These are phyloP conservation scores for Ilyonectria robusta DNA, from an alignment of 2,329 filamentous ascomycete genomes.

Conservation along the genomic window DNA sequence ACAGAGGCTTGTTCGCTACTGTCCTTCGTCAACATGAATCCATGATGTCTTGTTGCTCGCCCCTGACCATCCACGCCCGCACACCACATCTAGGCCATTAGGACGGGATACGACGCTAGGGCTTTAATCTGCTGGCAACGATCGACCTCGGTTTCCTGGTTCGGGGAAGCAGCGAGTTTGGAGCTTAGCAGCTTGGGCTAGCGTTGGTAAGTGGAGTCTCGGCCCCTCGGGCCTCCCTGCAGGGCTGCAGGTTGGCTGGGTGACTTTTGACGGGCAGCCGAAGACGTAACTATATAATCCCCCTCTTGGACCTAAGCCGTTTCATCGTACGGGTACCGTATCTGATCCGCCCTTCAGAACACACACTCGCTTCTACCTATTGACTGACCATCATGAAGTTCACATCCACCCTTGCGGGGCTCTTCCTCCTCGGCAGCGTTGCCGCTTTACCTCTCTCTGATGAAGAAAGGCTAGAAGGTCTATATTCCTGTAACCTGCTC, in stretches of 20 bases:
- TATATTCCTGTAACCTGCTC: not conserved
- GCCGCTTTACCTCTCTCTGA: constrained; percentile 33
- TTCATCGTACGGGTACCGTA: not conserved
- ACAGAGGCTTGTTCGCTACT: not conserved
- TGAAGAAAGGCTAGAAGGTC: constrained; percentile 17
- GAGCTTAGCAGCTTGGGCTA: not conserved
- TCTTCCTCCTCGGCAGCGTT: constrained; percentile 21
- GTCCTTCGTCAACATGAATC: not conserved
- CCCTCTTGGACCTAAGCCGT: not conserved
- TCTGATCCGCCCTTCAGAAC: not conserved
- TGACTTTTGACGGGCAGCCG: not conserved
- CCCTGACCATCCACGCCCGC: not conserved
- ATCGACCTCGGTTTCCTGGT: not conserved
- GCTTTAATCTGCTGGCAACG: not conserved
- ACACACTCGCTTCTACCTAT: not conserved
- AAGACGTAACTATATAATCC: not conserved
- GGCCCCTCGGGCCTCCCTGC: not conserved
- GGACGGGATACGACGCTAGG: not conserved
- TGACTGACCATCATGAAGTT: constrained; percentile 29
- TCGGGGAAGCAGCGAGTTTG: not conserved
- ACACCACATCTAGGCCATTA: not conserved
- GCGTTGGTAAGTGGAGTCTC: not conserved
- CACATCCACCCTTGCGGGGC: constrained; percentile 12
- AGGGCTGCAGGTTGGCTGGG: not conserved
- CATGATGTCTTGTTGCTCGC: not conserved